These are phyloP conservation scores for Fusarium xyrophilum DNA, from an alignment of 2,329 filamentous ascomycete species.

Conservation along the genomic window DNA sequence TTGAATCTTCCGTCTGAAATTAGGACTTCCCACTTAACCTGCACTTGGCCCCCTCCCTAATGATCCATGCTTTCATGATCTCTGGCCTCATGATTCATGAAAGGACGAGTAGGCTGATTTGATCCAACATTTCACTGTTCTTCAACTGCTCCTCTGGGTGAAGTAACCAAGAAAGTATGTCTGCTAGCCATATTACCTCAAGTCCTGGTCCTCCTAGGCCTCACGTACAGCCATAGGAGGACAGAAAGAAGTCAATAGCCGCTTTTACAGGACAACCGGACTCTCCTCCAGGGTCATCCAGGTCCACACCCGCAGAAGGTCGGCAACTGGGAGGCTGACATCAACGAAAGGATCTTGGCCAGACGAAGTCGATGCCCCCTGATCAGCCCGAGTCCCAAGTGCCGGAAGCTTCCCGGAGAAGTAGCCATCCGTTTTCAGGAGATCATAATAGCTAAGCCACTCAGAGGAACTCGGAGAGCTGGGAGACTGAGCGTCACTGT, in stretches of 20 bases:
- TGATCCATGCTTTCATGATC: rapidly evolving
- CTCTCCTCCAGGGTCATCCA: too few species aligned
- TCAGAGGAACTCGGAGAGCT: background rate
- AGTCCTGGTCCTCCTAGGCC: rapidly evolving
- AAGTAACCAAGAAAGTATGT: background rate
- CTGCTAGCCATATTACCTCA: too few species aligned
- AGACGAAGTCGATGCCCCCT: too few species aligned
- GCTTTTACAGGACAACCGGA: background rate
- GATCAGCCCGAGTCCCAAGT: background rate
- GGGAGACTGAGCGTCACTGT: background rate
- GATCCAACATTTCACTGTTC: background rate
- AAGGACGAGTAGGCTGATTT: background rate
- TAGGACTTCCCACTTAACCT: too few species aligned
- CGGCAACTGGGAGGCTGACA: rapidly evolving
- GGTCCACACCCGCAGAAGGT: rapidly evolving
- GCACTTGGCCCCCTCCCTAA: rapidly evolving
- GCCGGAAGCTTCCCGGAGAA: too few species aligned
- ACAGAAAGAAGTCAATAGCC: rapidly evolving
- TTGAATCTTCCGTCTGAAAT: too few species aligned
- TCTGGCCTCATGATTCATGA: background rate
- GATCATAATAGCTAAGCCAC: too few species aligned
- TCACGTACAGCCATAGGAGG: background rate
- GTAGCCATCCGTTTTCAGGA: background rate
- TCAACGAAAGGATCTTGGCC: rapidly evolving
- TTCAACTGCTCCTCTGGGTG: background rate